Base-by-base conservation (phyloP, 257 asterid genomes). In the Fraxinus excelsior region DNA sequence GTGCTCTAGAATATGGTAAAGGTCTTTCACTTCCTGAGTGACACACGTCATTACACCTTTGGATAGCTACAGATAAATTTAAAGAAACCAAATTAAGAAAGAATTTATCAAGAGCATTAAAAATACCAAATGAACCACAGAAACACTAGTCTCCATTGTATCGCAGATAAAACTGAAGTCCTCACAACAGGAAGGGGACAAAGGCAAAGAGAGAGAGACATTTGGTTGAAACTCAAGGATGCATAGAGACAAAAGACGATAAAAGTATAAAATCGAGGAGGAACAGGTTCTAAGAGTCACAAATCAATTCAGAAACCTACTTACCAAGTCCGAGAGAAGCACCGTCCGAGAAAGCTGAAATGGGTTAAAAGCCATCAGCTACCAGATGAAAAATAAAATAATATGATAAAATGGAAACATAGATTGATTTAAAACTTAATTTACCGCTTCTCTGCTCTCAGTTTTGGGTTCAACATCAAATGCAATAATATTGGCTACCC, bases 41-140 rank as follows among this genome's bases (percentile, higher is more conserved):
- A 85, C 98, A 85, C 97, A 92, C 64, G 90, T 87, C 97, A 92
- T 85, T 49, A 94, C 97, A 53, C 99, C 99, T 85, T 94, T 94
- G 25, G 94, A 83, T 53, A 86, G 91, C 99, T 94, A 82, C 74
- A 78, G 7, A 76, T 29, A 44, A 73, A 67, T 26, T 71, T 71
- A 74, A 13, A 6, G 25, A 46, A 58, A 77, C 70, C 18, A 51
- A 65, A 40, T 58, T 77, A n/a, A 74, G 58, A 73, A 32, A 21
- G 12, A 65, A 3, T 28, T 21, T 3, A 53, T 7, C 32, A 65
- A 72, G 35, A 70, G 2, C 35, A 38, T n/a, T 3, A 1, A 46
- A 62, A 62, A 64, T 21, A 69, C n/a, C 16, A 34, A 26, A 67
- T 60, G 35, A 19, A 69, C 66, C 4, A 12, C 53, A 73, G 37